A percentile compares a stretch with the other conserved stretches of the same genome.
These are phyloP conservation scores for Diutina ranongensis DNA, from an alignment of 1,139 yeast genomes.

Conservation along the genomic window DNA sequence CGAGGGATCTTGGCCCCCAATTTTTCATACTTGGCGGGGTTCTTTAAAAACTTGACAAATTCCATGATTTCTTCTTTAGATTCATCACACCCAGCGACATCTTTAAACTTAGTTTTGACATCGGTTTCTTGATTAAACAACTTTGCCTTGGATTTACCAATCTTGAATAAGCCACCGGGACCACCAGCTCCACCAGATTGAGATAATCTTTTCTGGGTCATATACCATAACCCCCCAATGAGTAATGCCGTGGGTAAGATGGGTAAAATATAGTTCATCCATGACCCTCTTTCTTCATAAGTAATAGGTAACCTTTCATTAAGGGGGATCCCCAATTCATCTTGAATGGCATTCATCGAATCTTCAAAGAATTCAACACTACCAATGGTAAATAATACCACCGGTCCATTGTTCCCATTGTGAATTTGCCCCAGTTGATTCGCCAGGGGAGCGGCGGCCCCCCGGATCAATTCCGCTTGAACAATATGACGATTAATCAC, in stretches of 20 bases:
- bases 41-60: constrained; percentile 82
- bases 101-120: constrained; percentile 76
- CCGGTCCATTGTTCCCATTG: neutral
- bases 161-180: constrained; percentile 53
- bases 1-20: constrained; percentile 96
- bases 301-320: constrained; percentile 73
- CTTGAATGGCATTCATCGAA: constrained; percentile 66
- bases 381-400: constrained; percentile 60
- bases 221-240: constrained; percentile 76
- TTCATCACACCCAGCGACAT: constrained; percentile 95
- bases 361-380: constrained; percentile 88
- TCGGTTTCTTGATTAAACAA: constrained; percentile 87
- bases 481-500: neutral
- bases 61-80: constrained; percentile 98
- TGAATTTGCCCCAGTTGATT: neutral
- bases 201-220: constrained; percentile 47
- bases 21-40: constrained; percentile 80
- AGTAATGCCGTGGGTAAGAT: constrained; percentile 76
- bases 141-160: constrained; percentile 85
- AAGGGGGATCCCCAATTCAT: constrained; percentile 49
- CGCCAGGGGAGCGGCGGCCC: neutral
- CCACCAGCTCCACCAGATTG: constrained; percentile 25
- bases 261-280: constrained; percentile 53
- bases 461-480: neutral
- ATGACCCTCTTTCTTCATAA: constrained; percentile 58